phyloP scores from a whole-genome alignment of 2,329 filamentous ascomycete species.

The Uncinocarpus reesii region DNA sequence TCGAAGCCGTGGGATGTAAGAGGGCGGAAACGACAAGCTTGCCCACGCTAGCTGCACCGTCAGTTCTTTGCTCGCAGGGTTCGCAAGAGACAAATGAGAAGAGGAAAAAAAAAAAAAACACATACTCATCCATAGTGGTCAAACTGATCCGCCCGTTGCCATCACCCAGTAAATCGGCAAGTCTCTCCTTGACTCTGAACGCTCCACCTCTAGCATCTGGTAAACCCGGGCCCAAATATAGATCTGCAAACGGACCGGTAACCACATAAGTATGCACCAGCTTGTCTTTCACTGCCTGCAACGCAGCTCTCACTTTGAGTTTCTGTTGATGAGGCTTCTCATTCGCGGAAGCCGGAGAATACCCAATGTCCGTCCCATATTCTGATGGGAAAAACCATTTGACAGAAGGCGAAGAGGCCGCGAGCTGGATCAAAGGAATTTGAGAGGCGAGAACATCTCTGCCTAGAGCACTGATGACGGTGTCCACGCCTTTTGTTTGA shows the following conservation, averaged over 20 bases:
- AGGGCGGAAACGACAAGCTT: slow-evolving; percentile 55
- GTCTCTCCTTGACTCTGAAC: slow-evolving; percentile 49
- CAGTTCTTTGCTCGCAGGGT: neutral
- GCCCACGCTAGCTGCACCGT: slow-evolving; percentile 45
- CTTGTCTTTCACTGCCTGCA: slow-evolving; percentile 41
- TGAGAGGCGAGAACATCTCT: slow-evolving; percentile 53
- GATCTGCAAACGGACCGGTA: slow-evolving; percentile 58
- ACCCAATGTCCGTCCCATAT: slow-evolving; percentile 57
- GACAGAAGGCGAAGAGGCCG: slow-evolving; percentile 45
- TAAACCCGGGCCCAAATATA: slow-evolving; percentile 45
- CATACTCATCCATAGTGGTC: slow-evolving; percentile 62
- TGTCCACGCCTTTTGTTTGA: slow-evolving; percentile 48
- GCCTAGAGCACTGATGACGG: slow-evolving; percentile 55
- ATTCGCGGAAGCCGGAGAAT: slow-evolving; percentile 45
- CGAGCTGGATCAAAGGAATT: slow-evolving; percentile 51
- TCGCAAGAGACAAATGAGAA: neutral
- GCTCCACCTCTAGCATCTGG: slow-evolving; percentile 41
- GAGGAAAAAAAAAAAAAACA: slow-evolving; percentile 15
- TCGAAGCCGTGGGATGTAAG: slow-evolving; percentile 44
- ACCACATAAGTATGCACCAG: slow-evolving; percentile 58
- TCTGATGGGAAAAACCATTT: slow-evolving; percentile 59
- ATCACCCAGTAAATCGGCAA: slow-evolving; percentile 52
- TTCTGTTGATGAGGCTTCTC: slow-evolving; percentile 63
- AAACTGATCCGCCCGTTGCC: slow-evolving; percentile 55
- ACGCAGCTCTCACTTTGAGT: slow-evolving; percentile 54